Evolutionary conservation across 2,329 filamentous ascomycete species (phyloP).

Genomic region (Colletotrichum caudatum): DNA sequence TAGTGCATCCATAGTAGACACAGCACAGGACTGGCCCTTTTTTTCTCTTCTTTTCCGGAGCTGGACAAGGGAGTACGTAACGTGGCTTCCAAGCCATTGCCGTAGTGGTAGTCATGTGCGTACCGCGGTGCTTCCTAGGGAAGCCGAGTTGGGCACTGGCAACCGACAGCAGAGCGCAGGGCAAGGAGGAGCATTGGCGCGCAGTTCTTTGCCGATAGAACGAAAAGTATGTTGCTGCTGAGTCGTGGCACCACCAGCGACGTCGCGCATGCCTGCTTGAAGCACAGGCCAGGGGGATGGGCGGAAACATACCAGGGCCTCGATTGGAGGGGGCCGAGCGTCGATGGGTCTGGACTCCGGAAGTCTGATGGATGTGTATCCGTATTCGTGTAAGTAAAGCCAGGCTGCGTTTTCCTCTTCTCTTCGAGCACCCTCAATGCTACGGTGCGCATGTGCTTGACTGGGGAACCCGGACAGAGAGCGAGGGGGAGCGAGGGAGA

Average conservation of each 20-base stretch:
- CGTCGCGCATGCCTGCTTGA: conserved; percentile 17
- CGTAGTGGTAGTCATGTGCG: not conserved
- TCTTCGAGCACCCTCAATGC: not conserved
- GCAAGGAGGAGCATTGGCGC: conserved; percentile 19
- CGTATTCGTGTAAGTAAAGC: not conserved
- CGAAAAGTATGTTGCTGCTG: not conserved
- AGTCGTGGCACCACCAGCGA: conserved; percentile 10
- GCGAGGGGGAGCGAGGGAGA: not conserved
- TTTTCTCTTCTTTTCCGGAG: not conserved
- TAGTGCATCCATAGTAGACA: too few species aligned
- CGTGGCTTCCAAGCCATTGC: conserved; percentile 4
- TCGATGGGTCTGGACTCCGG: not conserved
- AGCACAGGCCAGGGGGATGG: not conserved
- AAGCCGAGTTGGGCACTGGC: not conserved
- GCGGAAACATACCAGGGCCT: conserved; percentile 7
- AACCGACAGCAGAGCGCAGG: not conserved
- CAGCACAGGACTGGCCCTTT: not conserved
- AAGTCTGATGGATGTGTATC: not conserved
- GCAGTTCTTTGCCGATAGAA: conserved; percentile 16
- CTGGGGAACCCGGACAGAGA: not conserved
- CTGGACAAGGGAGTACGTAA: conserved; percentile 17
- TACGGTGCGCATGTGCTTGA: conserved; percentile 8
- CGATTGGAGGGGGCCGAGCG: conserved; percentile 12
- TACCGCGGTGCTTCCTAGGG: not conserved
- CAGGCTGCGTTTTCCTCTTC: not conserved